Conservation (phyloP, 2,329 filamentous ascomycete species). For the Phaeophleospora eucalypticola region DNA sequence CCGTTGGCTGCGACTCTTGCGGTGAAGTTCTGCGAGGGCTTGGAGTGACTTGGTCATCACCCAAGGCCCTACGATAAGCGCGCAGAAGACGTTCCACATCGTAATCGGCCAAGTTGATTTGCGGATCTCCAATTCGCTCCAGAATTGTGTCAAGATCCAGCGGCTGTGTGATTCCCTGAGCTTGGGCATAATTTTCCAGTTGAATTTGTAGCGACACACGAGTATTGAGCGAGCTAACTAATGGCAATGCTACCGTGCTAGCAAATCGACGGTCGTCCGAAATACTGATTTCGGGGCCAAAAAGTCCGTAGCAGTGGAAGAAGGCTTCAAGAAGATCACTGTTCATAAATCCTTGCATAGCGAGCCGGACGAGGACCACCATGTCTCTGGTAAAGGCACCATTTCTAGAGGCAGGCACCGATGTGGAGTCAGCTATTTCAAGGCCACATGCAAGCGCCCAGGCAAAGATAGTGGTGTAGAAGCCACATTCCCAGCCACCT, state of each 20-base stretch:
- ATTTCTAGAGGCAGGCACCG: background rate
- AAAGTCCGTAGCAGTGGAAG: slow-evolving; percentile 11
- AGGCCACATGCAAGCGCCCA: slow-evolving; percentile 15
- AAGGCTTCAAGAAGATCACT: slow-evolving; percentile 12
- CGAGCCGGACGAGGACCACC: background rate
- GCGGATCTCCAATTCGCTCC: no score
- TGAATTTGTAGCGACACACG: slow-evolving; percentile 2
- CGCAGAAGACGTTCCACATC: no score
- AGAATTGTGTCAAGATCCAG: no score
- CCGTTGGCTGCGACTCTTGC: no score
- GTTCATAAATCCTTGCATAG: slow-evolving; percentile 7
- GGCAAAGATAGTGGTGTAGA: slow-evolving; percentile 11
- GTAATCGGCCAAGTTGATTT: no score
- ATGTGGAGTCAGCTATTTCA: slow-evolving; percentile 1
- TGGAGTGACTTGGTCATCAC: no score
- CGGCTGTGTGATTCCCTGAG: no score
- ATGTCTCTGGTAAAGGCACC: background rate
- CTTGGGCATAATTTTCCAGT: no score
- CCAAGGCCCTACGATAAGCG: no score
- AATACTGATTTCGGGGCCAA: background rate
- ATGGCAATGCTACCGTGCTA: slow-evolving; percentile 2
- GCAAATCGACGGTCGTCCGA: slow-evolving; percentile 8
- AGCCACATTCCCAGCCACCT: slow-evolving; percentile 11
- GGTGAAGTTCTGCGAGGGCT: no score
- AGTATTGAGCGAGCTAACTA: background rate